phyloP scores from a whole-genome alignment of 768 basidiomycete species.

The Rhodocollybia butyracea region DNA sequence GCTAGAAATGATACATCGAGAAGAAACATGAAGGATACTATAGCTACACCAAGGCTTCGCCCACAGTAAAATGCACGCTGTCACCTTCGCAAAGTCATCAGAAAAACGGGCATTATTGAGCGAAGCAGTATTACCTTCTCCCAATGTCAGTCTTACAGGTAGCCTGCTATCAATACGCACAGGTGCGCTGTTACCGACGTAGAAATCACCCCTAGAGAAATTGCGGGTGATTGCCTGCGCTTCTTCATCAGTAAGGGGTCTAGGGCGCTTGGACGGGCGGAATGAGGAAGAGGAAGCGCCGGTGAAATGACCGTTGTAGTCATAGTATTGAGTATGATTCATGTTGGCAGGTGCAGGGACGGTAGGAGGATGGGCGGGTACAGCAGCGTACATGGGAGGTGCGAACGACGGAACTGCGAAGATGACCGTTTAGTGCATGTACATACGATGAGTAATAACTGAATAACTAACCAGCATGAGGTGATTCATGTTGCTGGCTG shows the following conservation, averaged over 20 bases:
- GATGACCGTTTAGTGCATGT: conserved; percentile 21
- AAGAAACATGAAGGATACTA: background rate
- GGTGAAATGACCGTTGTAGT: conserved; percentile 68
- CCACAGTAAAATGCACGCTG: conserved; percentile 67
- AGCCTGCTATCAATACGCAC: conserved; percentile 78
- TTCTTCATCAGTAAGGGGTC: conserved; percentile 80
- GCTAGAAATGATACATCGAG: background rate
- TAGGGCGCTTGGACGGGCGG: conserved; percentile 76
- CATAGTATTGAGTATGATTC: conserved; percentile 70
- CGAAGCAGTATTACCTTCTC: too few species aligned
- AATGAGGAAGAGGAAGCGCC: conserved; percentile 73
- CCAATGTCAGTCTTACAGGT: conserved; percentile 74
- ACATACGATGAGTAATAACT: conserved; percentile 10
- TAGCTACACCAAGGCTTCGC: conserved; percentile 41
- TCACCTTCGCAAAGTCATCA: too few species aligned
- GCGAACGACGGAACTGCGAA: conserved; percentile 34
- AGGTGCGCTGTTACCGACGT: conserved; percentile 75
- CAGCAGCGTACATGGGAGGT: conserved; percentile 48
- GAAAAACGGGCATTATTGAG: too few species aligned
- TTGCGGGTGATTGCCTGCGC: conserved; percentile 81
- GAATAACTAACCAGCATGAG: conserved; percentile 10
- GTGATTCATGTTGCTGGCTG: conserved; percentile 26
- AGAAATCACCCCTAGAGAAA: conserved; percentile 80
- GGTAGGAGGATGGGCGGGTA: conserved; percentile 24
- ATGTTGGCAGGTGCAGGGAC: conserved; percentile 36